Evolutionary conservation across 441 rosid species (phyloP).

Genomic region (Brassica balearica): DNA sequence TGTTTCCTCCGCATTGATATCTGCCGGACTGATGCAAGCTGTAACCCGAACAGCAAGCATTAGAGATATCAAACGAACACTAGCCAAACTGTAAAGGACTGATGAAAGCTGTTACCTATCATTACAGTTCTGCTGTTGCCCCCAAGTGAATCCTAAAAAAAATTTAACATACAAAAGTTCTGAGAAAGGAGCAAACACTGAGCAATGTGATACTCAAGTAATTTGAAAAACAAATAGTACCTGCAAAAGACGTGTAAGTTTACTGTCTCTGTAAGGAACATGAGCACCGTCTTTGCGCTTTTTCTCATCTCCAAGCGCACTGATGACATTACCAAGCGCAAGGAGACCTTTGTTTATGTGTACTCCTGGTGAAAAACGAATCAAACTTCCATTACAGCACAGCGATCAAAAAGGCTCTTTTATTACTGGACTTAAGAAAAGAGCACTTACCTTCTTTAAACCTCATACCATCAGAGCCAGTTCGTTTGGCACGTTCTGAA

Average conservation of each 20-base stretch:
- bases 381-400: slow-evolving; percentile 37
- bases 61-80: slow-evolving; percentile 10
- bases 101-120: slow-evolving; percentile 67
- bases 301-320: slow-evolving; percentile 99
- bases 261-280: slow-evolving; percentile 98
- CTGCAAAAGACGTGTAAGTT: slow-evolving; percentile 98
- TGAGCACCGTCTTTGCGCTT: slow-evolving; percentile 95
- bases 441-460: slow-evolving; percentile 87
- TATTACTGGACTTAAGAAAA: slow-evolving; percentile 27
- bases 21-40: slow-evolving; percentile 99
- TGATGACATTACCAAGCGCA: slow-evolving; percentile 99
- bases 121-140: slow-evolving; percentile 99
- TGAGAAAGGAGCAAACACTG: slow-evolving; percentile 22
- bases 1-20: slow-evolving; percentile 97
- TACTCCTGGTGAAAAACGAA: slow-evolving; percentile 65
- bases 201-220: neutral
- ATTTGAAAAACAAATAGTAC: slow-evolving; percentile 46
- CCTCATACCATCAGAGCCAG: slow-evolving; percentile 95
- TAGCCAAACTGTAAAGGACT: slow-evolving; percentile 17
- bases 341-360: slow-evolving; percentile 98
- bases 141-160: slow-evolving; percentile 97
- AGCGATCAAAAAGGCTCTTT: slow-evolving; percentile 12
- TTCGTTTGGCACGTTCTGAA: slow-evolving; percentile 97
- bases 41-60: slow-evolving; percentile 32
- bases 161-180: slow-evolving; percentile 6